Evolutionary conservation across 371 early-diverging fungal genomes (phyloP), one percentile per base, ranked within the genome.

Genomic region (Rhizopus stolonifer): DNA sequence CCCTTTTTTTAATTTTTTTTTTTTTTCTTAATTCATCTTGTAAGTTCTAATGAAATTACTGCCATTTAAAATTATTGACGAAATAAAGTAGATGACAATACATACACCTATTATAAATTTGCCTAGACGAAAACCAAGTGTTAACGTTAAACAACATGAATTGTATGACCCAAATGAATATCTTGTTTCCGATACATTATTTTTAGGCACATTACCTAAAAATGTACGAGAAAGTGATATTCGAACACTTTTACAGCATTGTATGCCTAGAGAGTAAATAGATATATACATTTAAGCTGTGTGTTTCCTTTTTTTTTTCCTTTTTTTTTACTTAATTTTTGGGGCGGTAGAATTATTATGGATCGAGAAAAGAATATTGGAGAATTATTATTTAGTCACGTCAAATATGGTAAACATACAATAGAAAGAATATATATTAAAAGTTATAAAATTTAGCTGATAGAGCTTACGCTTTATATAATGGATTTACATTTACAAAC

Each of bases 201-300:
- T 61, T 53, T 45, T 77, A 18, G 65, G 69, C 17, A 63, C 58
- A 17, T 39, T 77, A 3, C 60, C 65, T 21, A 23, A 39, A 8
- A 55, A 60, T 19, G 57, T 77, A 11, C 58, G 49, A 34, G 77
- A 77, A 46, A 52, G 47, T 11, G 77, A 77, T 46, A 50, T 77
- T 13, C 65, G 68, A 31, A 58, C 54, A 2, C 52, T 77, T 34
- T 42, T 77, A 15, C 71, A 77, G 26, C 58, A 65, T 44, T 77
- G 67, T 52, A 67, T 63, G 58, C 73, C 77, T 17, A 46, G 54
- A n/a, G 77, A 77, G 77, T 77, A 69, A 50, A 67, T n/a, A n/a
- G n/a, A n/a, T n/a, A n/a, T n/a, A n/a, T n/a, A n/a, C n/a, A n/a
- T n/a, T n/a, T n/a, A n/a, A n/a, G n/a, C n/a, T n/a, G n/a, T n/a